Percentiles rank a stretch among this genome's conserved stretches.
These are phyloP conservation scores for Colletotrichum echinochloae DNA, from an alignment of 2,329 filamentous ascomycete genomes.

Conservation along the genomic window DNA sequence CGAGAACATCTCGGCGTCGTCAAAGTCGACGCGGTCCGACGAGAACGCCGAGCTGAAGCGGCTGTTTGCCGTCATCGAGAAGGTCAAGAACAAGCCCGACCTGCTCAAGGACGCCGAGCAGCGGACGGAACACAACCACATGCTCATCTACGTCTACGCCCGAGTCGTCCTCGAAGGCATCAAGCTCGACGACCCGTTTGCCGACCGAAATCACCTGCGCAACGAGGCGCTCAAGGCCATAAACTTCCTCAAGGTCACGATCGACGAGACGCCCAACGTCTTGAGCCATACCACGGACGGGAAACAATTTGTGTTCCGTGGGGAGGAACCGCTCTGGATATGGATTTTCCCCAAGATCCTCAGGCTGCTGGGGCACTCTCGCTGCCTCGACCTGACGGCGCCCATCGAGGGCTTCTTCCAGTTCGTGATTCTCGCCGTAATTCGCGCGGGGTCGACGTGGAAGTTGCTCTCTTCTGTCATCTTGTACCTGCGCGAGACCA, in stretches of 20 bases:
- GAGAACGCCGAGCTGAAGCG: slow-evolving; percentile 81
- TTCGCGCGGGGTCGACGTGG: slow-evolving; percentile 62
- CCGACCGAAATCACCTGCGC: slow-evolving; percentile 65
- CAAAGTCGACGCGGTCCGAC: slow-evolving; percentile 70
- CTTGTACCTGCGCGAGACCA: slow-evolving; percentile 62
- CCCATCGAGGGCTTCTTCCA: slow-evolving; percentile 67
- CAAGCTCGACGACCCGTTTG: slow-evolving; percentile 76
- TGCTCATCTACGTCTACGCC: slow-evolving; percentile 85
- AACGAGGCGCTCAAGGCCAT: slow-evolving; percentile 78
- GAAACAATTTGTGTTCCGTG: slow-evolving; percentile 62
- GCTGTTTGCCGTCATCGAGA: slow-evolving; percentile 70
- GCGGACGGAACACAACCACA: slow-evolving; percentile 81
- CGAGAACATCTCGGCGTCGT: slow-evolving; percentile 78
- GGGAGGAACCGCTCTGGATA: slow-evolving; percentile 72
- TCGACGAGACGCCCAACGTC: slow-evolving; percentile 80
- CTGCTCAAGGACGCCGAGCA: slow-evolving; percentile 72
- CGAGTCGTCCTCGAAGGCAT: slow-evolving; percentile 81
- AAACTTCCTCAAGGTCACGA: slow-evolving; percentile 79
- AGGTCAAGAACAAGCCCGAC: slow-evolving; percentile 62
- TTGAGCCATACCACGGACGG: slow-evolving; percentile 61
- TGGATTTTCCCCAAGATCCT: slow-evolving; percentile 73
- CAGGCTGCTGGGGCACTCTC: slow-evolving; percentile 65
- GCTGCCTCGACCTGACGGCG: slow-evolving; percentile 60
- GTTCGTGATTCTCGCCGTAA: slow-evolving; percentile 59
- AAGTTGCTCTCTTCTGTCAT: slow-evolving; percentile 57